Base-by-base conservation (phyloP, 805 yeast genomes). In the Saccharomycopsis fibuligera region DNA sequence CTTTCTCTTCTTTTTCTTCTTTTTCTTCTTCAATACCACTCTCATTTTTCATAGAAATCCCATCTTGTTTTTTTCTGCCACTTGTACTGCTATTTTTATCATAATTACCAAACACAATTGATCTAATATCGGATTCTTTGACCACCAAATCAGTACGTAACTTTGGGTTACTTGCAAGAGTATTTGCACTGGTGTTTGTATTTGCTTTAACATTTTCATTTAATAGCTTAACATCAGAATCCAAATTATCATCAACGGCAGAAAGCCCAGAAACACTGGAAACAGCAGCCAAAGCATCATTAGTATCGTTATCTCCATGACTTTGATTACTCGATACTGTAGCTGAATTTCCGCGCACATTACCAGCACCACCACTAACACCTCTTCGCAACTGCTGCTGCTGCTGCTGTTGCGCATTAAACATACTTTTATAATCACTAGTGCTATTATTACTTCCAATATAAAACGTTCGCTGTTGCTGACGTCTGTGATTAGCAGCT, bases 81-180 rank as follows among this genome's bases (percentile, higher is more conserved):
- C 19, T 24, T 23, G 14, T 21, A 14, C 19, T 19, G 3, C n/a
- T n/a, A n/a, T 10, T 35, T 22, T 21, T 36, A 5, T 41, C 33
- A 27, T 12, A 36, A n/a, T 36, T 47, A 10, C 50, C 47, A 40
- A 48, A 44, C n/a, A 48, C 51, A 48, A 48, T 48, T 10, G 31
- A 24, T 40, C 51, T 39, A 10, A 48, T 48, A 44, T 48, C 51
- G 22, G 47, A 27, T 19, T 48, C 47, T 22, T 38, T 41, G 5
- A 48, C 48, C 25, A 5, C 17, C 37, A 41, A 30, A 16, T 29
- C 24, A 9, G 22, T 17, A 12, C n/a, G 24, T 5, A 33, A 35
- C 4, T 43, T 10, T 8, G 8, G 17, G 16, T 43, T 23, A 14
- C 19, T 10, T 5, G 17, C n/a, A 8, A 8, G 25, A 5, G 14